phyloP scores from a whole-genome alignment of 805 yeast species.

The Ogataea sp. region DNA sequence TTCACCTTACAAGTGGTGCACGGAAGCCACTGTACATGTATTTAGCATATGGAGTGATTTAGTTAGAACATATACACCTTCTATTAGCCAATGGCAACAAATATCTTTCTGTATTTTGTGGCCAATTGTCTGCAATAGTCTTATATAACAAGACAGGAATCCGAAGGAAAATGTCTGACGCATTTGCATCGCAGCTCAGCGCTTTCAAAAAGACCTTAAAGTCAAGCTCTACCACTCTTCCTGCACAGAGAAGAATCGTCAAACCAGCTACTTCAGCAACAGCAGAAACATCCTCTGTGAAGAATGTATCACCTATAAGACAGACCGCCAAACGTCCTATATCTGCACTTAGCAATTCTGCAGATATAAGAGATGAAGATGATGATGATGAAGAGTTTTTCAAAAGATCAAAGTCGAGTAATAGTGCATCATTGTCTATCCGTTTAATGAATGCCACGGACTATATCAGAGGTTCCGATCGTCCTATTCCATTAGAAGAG shows the following conservation, averaged over 20 bases:
- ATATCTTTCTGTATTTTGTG: no score
- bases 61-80: no score
- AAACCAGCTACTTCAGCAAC: slow-evolving; percentile 2
- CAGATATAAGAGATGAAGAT: background rate
- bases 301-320: slow-evolving; percentile 3
- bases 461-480: slow-evolving; percentile 63
- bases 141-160: no score
- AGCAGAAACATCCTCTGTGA: background rate
- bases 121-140: no score
- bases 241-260: slow-evolving; percentile 25
- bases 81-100: no score
- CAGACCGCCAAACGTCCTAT: slow-evolving; percentile 8
- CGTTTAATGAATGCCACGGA: slow-evolving; percentile 89
- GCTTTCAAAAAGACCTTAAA: slow-evolving; percentile 58
- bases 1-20: no score
- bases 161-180: slow-evolving; percentile 17
- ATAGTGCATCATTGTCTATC: slow-evolving; percentile 65
- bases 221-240: slow-evolving; percentile 44
- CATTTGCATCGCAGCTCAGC: slow-evolving; percentile 38
- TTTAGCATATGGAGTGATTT: no score
- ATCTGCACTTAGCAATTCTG: background rate
- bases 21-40: no score
- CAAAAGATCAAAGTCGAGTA: background rate
- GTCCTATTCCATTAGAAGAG: slow-evolving; percentile 59
- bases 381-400: slow-evolving; percentile 12